These are phyloP conservation scores for Amniculicola lignicola DNA, from an alignment of 495 filamentous ascomycete genomes.

Conservation along the genomic window DNA sequence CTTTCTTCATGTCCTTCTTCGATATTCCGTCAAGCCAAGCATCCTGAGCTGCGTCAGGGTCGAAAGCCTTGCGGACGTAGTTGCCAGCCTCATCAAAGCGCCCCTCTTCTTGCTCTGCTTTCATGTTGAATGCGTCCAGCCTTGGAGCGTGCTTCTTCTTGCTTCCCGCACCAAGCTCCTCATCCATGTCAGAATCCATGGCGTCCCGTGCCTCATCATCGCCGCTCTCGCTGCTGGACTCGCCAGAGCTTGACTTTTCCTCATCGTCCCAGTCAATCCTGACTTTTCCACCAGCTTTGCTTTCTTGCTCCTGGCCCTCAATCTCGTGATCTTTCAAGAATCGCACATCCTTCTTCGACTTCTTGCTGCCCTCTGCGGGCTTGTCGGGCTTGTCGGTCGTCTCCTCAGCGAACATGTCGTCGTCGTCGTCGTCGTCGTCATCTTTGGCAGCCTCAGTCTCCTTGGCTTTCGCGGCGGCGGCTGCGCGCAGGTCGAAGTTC, in stretches of 20 bases:
- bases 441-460: conserved; percentile 45
- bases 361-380: conserved; percentile 33
- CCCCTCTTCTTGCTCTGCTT: conserved; percentile 84
- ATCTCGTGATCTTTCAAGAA: conserved; percentile 52
- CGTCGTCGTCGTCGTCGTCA: conserved; percentile 64
- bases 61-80: conserved; percentile 81
- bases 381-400: conserved; percentile 60
- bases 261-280: conserved; percentile 52
- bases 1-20: conserved; percentile 87
- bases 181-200: conserved; percentile 68
- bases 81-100: conserved; percentile 87
- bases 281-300: conserved; percentile 69
- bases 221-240: conserved; percentile 60
- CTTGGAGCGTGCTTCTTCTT: conserved; percentile 95
- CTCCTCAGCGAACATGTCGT: conserved; percentile 88
- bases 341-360: conserved; percentile 29
- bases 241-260: conserved; percentile 25
- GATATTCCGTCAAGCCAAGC: conserved; percentile 87
- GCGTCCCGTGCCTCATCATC: conserved; percentile 68
- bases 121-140: conserved; percentile 95
- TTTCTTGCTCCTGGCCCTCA: conserved; percentile 74
- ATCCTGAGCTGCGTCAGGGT: conserved; percentile 89
- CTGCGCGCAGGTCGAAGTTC: conserved; percentile 70
- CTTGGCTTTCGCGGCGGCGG: conserved; percentile 54
- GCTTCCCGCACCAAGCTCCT: conserved; percentile 82